Conservation (phyloP, 257 asterid genomes). For the Thymus quinquecostatus region DNA sequence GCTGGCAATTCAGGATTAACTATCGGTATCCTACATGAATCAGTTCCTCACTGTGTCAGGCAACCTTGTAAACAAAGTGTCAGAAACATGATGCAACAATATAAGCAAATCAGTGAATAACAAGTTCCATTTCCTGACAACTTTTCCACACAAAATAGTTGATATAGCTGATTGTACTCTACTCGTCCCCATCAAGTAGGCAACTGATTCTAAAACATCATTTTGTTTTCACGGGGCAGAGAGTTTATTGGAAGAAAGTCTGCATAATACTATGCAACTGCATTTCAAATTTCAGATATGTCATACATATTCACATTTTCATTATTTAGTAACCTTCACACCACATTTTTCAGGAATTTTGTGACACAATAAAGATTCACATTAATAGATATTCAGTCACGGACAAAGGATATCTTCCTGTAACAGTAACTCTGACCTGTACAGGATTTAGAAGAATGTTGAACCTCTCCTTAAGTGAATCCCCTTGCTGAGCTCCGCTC, state of each 20-base stretch:
- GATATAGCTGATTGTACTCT: background rate
- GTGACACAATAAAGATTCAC: background rate
- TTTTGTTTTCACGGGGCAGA: background rate
- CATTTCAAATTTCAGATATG: background rate
- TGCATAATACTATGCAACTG: background rate
- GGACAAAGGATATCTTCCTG: slow-evolving; percentile 23
- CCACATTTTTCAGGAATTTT: background rate
- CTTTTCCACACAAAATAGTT: background rate
- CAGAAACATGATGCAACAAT: background rate
- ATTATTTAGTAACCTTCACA: background rate
- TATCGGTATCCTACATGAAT: slow-evolving; percentile 5
- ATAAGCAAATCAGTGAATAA: background rate
- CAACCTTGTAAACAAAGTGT: background rate
- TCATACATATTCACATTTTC: background rate
- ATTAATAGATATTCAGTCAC: background rate
- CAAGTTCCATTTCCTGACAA: background rate
- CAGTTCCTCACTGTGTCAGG: background rate
- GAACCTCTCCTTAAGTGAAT: slow-evolving; percentile 75
- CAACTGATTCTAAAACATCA: background rate
- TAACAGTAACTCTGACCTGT: slow-evolving; percentile 62
- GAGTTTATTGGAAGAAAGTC: slow-evolving; percentile 7
- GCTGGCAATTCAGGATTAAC: background rate
- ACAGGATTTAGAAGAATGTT: slow-evolving; percentile 88
- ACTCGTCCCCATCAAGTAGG: background rate
- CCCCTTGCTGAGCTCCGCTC: slow-evolving; percentile 98